Percentiles rank a stretch among this genome's conserved stretches.
Evolutionary conservation across 345 rosid species (phyloP).

Genomic region (Noccaea caerulescens): DNA sequence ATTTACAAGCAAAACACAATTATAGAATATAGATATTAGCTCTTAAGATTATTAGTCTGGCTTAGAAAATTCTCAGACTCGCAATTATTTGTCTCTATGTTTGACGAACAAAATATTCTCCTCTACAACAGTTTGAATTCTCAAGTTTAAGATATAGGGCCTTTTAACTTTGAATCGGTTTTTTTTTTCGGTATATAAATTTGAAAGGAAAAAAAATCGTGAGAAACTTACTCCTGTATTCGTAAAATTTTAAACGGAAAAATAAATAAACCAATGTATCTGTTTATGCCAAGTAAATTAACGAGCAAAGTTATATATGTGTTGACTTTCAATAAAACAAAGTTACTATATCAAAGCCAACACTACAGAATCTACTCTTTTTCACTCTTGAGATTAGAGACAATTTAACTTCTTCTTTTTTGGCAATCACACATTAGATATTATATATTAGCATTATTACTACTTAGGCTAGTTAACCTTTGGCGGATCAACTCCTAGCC

Average conservation of each 20-base stretch:
- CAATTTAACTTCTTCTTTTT: slow-evolving; percentile 28
- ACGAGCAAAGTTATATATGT: not conserved
- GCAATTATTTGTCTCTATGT: no score
- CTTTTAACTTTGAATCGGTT: no score
- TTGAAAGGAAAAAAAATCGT: no score
- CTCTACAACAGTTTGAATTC: no score
- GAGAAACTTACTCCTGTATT: no score
- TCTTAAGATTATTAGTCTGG: slow-evolving; percentile 3
- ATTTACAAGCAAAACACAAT: slow-evolving; percentile 23
- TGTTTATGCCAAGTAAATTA: no score
- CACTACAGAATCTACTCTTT: slow-evolving; percentile 38
- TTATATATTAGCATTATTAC: slow-evolving; percentile 19
- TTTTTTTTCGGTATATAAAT: no score
- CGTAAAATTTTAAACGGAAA: no score
- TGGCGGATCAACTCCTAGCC: slow-evolving; percentile 71
- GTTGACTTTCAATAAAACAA: slow-evolving; percentile 28
- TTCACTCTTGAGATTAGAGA: slow-evolving; percentile 35
- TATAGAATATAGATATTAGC: slow-evolving; percentile 2
- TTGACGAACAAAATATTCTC: no score
- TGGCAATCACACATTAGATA: slow-evolving; percentile 37
- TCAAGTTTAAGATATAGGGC: no score
- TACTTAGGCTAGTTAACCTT: slow-evolving; percentile 50
- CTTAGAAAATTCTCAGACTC: no score
- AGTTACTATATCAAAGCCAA: slow-evolving; percentile 43
- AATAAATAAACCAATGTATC: no score